These are phyloP conservation scores for Scleromitrula shiraiana DNA, from an alignment of 2,329 filamentous ascomycete genomes.

Conservation along the genomic window DNA sequence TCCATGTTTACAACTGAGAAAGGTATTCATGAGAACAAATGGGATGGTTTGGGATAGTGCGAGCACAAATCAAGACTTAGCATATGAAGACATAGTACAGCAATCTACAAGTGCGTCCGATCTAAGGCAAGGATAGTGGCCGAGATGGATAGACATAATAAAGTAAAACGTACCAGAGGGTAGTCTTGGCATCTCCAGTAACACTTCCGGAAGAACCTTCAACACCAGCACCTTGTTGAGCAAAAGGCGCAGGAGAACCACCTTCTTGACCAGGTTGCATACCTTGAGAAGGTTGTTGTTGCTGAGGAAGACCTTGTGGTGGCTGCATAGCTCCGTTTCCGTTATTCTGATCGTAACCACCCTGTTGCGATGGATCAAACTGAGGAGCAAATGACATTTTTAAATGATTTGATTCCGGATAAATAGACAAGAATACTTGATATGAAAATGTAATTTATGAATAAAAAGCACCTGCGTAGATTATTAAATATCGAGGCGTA, in stretches of 20 bases:
- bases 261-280: slow-evolving; percentile 48
- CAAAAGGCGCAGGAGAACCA: slow-evolving; percentile 44
- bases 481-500: background rate
- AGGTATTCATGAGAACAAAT: too few relatives aligned
- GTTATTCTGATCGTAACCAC: slow-evolving; percentile 41
- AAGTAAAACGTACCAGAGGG: slow-evolving; percentile 43
- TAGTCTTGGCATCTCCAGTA: slow-evolving; percentile 45
- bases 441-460: background rate
- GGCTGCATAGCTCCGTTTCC: slow-evolving; percentile 34
- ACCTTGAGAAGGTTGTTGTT: slow-evolving; percentile 21
- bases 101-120: slow-evolving; percentile 32
- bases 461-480: background rate
- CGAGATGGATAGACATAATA: too few relatives aligned
- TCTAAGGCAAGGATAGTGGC: background rate
- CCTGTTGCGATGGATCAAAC: slow-evolving; percentile 54
- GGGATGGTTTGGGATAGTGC: too few relatives aligned
- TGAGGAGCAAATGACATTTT: background rate
- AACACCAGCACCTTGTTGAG: slow-evolving; percentile 33
- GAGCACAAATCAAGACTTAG: too few relatives aligned
- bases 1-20: too few relatives aligned
- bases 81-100: too few relatives aligned
- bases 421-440: background rate
- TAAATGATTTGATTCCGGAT: background rate
- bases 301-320: slow-evolving; percentile 39
- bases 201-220: slow-evolving; percentile 31